Evolutionary conservation across 176 grass and related monocot species (phyloP).

Genomic region (Microstegium vimineum): DNA sequence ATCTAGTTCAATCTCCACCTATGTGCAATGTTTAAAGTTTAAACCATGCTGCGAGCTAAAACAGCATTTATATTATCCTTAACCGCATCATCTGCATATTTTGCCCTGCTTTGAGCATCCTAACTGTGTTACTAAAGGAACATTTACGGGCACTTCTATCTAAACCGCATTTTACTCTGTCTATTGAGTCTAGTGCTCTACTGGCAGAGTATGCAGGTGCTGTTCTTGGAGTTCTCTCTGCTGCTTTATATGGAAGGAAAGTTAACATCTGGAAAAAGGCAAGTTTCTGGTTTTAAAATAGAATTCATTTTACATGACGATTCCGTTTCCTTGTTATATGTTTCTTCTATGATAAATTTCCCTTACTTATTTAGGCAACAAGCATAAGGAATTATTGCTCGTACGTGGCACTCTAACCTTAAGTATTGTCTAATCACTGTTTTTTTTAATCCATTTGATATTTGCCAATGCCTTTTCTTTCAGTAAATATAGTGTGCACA

Average conservation of each 20-base stretch:
- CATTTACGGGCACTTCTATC: neutral
- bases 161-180: constrained; percentile 40
- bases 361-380: neutral
- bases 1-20: neutral
- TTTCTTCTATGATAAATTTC: neutral
- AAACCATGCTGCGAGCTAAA: neutral
- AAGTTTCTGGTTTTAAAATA: constrained; percentile 27
- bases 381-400: neutral
- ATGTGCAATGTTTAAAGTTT: constrained; percentile 1
- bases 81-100: neutral
- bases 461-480: neutral
- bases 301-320: neutral
- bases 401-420: neutral
- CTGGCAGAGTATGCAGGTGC: constrained; percentile 94
- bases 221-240: constrained; percentile 94
- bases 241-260: constrained; percentile 86
- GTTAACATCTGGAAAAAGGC: constrained; percentile 87
- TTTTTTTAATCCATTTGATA: neutral
- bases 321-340: neutral
- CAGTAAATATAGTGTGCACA: constrained; percentile 2
- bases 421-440: neutral
- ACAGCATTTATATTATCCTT: neutral
- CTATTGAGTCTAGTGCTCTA: constrained; percentile 66
- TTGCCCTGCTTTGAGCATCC: neutral
- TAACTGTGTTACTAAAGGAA: neutral